These are phyloP conservation scores for Skeletonema tropicum DNA, from an alignment of 108 stramenopile genomes.

Conservation along the genomic window DNA sequence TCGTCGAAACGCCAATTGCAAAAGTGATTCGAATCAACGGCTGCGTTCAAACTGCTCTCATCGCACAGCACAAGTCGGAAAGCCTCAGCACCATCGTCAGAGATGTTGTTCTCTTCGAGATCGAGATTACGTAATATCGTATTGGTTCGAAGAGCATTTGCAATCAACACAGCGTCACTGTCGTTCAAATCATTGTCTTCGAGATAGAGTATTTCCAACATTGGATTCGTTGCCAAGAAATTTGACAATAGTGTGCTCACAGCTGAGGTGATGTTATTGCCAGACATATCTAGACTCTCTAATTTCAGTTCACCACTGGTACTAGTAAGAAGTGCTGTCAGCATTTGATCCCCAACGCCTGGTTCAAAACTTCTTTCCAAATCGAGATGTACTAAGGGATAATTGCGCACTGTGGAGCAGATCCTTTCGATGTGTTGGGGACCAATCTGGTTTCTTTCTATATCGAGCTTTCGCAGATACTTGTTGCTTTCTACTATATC, in stretches of 20 bases:
- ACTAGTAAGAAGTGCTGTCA: not conserved
- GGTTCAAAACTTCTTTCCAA: not conserved
- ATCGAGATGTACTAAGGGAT: not conserved
- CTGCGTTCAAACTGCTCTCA: no score
- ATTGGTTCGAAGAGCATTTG: no score
- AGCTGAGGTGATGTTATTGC: not conserved
- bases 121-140: not conserved
- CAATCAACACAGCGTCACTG: not conserved
- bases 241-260: no score
- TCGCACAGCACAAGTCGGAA: not conserved
- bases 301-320: not conserved
- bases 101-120: not conserved
- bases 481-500: not conserved
- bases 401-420: not conserved
- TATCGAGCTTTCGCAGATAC: not conserved
- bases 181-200: not conserved
- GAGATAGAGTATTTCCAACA: not conserved
- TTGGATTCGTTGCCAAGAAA: conserved; percentile 1
- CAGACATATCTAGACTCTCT: not conserved
- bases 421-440: not conserved
- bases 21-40: not conserved
- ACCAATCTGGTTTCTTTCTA: not conserved
- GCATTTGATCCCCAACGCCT: not conserved
- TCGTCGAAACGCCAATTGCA: not conserved
- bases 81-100: not conserved